Base-by-base conservation (phyloP, 495 filamentous ascomycete genomes). In the Aspergillus conjunctus region DNA sequence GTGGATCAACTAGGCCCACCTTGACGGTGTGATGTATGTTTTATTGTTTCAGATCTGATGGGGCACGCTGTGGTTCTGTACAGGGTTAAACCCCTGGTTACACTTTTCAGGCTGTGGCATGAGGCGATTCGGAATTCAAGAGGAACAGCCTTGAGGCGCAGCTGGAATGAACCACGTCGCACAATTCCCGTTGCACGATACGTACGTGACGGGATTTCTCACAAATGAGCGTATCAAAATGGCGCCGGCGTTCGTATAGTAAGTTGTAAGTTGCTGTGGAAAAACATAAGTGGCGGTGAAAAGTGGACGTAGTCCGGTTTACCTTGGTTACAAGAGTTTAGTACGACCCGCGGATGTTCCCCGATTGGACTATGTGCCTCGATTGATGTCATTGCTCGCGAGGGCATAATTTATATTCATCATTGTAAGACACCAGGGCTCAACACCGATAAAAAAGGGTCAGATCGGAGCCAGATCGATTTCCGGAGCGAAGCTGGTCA, bases 321-420 rank as follows among this genome's bases (percentile, higher is more conserved):
- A 15, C 9, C 7, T 43, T 1, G 20, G 21, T 48, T 7, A 48
- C n/a, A 48, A 48, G 11, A 48, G 21, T 4, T 22, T 48, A 17
- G 44, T 15, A 46, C 44, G 44, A 46, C 44, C n/a, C 44, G 44
- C 44, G 44, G n/a, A 22, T 48, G 44, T 48, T 48, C 44, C 44
- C 44, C 44, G 44, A 48, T 48, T 48, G 44, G 44, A 48, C 17
- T 6, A 21, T 18, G 20, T 7, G 7, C 26, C 21, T 48, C 18
- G n/a, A 21, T 48, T 48, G 44, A 48, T 48, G 44, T 48, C 44
- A 48, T 48, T 48, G 44, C 17, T 17, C 20, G 44, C 8, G 44
- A 2, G 6, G 21, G 9, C 44, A 21, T 48, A 48, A 10, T 48
- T 7, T 48, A 48, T 48, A 48, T 48, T 11, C 15, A 11, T 48